Percentiles rank a stretch among this genome's conserved stretches.
Evolutionary conservation across 78 protist species (phyloP).

Genomic region (Speleostelium caveatum): DNA sequence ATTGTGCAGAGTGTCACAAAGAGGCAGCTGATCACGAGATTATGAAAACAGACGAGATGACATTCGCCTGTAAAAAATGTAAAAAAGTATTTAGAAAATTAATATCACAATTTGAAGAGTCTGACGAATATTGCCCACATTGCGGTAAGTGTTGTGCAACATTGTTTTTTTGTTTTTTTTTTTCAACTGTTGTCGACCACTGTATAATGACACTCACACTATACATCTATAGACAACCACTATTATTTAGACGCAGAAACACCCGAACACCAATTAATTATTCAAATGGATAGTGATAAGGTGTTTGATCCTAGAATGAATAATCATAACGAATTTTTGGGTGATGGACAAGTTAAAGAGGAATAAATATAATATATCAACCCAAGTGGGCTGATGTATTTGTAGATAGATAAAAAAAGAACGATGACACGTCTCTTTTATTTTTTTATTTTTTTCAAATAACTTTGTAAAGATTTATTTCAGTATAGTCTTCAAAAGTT

Average conservation of each 20-base stretch:
- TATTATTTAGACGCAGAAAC: constrained; percentile 47
- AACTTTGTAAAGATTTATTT: constrained; percentile 27
- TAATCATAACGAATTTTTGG: not conserved
- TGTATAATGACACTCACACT: no score
- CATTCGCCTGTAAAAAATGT: constrained; percentile 92
- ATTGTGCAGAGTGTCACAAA: constrained; percentile 93
- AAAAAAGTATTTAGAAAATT: constrained; percentile 90
- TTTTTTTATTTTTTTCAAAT: constrained; percentile 1
- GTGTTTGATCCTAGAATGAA: constrained; percentile 14
- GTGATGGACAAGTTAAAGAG: constrained; percentile 32
- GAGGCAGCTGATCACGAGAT: constrained; percentile 83
- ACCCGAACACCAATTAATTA: constrained; percentile 31
- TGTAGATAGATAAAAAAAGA: not conserved
- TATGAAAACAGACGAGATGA: constrained; percentile 73
- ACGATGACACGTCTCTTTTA: no score
- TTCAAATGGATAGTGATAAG: constrained; percentile 25
- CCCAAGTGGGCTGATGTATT: no score
- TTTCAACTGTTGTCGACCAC: not conserved
- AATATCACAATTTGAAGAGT: constrained; percentile 65
- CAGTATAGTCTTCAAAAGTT: constrained; percentile 19
- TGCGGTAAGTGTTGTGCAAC: constrained; percentile 70
- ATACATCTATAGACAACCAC: constrained; percentile 41
- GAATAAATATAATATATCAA: no score
- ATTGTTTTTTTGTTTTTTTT: not conserved
- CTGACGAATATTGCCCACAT: constrained; percentile 93